phyloP scores from a whole-genome alignment of 2,329 filamentous ascomycete genomes.

The Colletotrichum somersetense region DNA sequence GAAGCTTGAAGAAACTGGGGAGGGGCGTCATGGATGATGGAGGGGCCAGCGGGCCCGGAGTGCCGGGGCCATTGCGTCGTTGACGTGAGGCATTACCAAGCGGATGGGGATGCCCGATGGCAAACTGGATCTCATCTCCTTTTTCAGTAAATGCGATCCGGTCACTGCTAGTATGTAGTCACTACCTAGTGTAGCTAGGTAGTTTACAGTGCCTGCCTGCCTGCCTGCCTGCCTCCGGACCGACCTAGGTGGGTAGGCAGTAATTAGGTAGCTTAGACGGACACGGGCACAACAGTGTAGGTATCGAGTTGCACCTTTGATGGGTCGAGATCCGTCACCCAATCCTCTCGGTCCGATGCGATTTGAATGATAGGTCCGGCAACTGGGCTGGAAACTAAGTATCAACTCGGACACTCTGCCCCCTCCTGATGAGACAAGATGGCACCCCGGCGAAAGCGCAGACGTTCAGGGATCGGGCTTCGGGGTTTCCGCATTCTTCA shows the following conservation, averaged over 20 bases:
- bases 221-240: no score
- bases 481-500: not conserved
- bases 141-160: not conserved
- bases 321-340: constrained; percentile 28
- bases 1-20: constrained; percentile 14
- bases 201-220: no score
- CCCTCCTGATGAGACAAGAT: constrained; percentile 28
- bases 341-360: constrained; percentile 11
- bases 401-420: constrained; percentile 11
- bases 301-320: not conserved
- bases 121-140: constrained; percentile 18
- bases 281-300: no score
- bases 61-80: constrained; percentile 14
- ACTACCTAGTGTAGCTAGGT: no score
- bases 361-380: not conserved
- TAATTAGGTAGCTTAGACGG: not conserved
- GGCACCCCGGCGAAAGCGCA: constrained; percentile 7
- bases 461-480: constrained; percentile 2
- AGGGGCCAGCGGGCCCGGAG: constrained; percentile 11
- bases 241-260: no score
- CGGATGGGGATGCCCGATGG: not conserved
- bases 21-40: constrained; percentile 17
- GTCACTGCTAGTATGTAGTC: not conserved
- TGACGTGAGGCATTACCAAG: constrained; percentile 39
- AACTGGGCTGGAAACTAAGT: not conserved